These are phyloP conservation scores for Tetrahymena borealis DNA, from an alignment of 73 alveolate genomes.

Conservation along the genomic window DNA sequence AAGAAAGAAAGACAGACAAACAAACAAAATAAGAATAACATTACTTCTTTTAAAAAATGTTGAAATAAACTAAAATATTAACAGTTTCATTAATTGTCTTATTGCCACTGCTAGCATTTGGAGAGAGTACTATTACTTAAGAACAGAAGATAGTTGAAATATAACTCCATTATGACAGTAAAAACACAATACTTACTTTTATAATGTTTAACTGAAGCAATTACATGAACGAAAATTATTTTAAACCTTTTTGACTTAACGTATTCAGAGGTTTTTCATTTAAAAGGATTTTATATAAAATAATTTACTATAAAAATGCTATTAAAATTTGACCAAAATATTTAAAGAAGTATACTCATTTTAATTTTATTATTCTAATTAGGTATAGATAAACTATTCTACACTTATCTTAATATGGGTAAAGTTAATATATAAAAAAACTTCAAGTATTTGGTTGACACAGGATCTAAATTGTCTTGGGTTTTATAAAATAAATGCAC, in stretches of 20 bases:
- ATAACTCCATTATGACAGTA: not conserved
- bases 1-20: not conserved
- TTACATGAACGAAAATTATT: not conserved
- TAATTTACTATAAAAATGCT: too few species aligned
- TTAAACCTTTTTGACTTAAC: not conserved
- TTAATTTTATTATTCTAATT: not conserved
- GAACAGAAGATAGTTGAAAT: not conserved
- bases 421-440: not conserved
- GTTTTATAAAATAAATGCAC: not conserved
- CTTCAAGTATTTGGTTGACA: not conserved
- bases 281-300: too few species aligned
- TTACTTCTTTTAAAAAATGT: not conserved
- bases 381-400: not conserved
- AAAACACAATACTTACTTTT: not conserved
- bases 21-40: not conserved
- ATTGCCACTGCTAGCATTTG: not conserved
- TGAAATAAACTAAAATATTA: not conserved
- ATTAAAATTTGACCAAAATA: not conserved
- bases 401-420: not conserved
- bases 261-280: too few species aligned
- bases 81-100: not conserved
- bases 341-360: not conserved
- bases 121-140: not conserved
- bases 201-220: not conserved
- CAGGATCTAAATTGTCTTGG: not conserved